phyloP scores from a whole-genome alignment of 2,329 filamentous ascomycete species.

The Sclerotinia sclerotiorum region DNA sequence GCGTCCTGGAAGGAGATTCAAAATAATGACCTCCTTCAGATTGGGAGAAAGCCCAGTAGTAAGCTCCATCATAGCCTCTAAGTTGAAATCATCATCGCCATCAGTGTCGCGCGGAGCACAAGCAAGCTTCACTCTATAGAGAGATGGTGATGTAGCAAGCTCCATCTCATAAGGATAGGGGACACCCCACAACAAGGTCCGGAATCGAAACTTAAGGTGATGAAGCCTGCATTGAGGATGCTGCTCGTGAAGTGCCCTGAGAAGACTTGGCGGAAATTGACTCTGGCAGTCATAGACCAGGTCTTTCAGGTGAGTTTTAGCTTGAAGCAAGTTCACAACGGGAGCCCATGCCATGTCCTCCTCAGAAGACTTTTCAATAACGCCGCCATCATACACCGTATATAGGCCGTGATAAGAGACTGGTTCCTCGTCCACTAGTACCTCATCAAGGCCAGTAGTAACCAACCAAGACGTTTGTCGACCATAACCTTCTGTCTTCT shows the following conservation, averaged over 20 bases:
- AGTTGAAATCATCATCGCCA: constrained; percentile 25
- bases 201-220: constrained; percentile 25
- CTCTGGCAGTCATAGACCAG: constrained; percentile 25
- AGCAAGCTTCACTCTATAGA: constrained; percentile 25
- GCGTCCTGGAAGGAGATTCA: constrained; percentile 20
- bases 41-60: constrained; percentile 23
- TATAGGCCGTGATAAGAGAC: background rate
- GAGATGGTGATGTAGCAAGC: constrained; percentile 24
- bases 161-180: constrained; percentile 25
- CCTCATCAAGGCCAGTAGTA: constrained; percentile 19
- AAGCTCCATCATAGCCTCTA: constrained; percentile 26
- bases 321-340: constrained; percentile 21
- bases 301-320: constrained; percentile 18
- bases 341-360: constrained; percentile 25
- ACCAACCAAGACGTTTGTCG: background rate
- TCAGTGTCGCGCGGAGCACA: constrained; percentile 20
- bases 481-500: constrained; percentile 14
- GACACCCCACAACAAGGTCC: constrained; percentile 20
- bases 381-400: constrained; percentile 19
- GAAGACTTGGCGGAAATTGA: constrained; percentile 25
- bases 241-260: constrained; percentile 23
- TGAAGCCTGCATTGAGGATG: constrained; percentile 26
- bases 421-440: constrained; percentile 23
- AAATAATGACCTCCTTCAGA: constrained; percentile 25
- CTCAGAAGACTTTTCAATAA: constrained; percentile 25